phyloP scores from a whole-genome alignment of 2,329 filamentous ascomycete species.

The Colletotrichum tropicale region DNA sequence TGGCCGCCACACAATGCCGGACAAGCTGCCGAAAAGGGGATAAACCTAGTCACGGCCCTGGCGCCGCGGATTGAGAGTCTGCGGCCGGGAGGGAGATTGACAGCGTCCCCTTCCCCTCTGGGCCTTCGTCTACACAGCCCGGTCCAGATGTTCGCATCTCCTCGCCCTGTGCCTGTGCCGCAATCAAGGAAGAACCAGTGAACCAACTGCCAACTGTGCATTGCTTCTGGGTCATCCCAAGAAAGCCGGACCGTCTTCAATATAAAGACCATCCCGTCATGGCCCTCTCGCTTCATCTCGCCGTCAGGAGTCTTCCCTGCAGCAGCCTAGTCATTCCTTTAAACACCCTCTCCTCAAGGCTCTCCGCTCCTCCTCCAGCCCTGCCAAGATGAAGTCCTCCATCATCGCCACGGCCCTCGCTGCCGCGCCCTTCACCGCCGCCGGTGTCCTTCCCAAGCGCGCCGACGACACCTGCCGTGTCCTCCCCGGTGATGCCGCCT shows the following conservation, averaged over 20 bases:
- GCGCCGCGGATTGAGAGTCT: neutral
- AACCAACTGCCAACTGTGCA: neutral
- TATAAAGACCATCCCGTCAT: slow-evolving; percentile 17
- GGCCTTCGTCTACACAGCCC: neutral
- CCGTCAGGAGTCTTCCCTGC: slow-evolving; percentile 17
- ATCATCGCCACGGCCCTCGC: slow-evolving; percentile 1
- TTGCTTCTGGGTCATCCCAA: neutral
- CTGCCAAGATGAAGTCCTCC: slow-evolving; percentile 16
- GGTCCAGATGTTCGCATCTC: neutral
- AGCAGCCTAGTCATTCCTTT: slow-evolving; percentile 18
- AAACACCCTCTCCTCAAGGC: neutral
- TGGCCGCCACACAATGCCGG: slow-evolving; percentile 2
- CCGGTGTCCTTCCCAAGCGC: slow-evolving; percentile 12
- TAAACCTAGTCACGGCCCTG: neutral
- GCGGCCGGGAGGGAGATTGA: slow-evolving; percentile 1
- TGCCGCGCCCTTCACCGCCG: slow-evolving; percentile 7
- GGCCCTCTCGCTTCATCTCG: neutral
- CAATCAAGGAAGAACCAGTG: neutral
- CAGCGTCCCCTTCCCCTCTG: neutral
- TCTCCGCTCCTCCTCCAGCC: neutral
- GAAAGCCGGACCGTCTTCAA: neutral
- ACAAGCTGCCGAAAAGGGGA: slow-evolving; percentile 1
- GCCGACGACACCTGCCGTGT: slow-evolving; percentile 34
- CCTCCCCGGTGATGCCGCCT: slow-evolving; percentile 57
- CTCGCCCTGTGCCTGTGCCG: neutral